Evolutionary conservation across 345 rosid genomes (phyloP).

Genomic region (Citrus cavaleriei): DNA sequence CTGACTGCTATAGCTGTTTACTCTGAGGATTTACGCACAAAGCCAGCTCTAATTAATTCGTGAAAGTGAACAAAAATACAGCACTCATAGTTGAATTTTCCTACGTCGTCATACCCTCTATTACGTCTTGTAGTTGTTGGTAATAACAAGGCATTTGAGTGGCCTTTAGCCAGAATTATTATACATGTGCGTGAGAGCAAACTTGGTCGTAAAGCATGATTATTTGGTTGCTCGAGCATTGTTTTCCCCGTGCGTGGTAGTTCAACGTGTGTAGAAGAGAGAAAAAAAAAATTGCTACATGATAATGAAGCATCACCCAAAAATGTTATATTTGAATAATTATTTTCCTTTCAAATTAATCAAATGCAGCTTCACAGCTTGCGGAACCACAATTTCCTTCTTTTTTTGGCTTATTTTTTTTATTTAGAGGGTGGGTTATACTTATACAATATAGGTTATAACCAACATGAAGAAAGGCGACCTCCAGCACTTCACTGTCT

Average conservation of each 20-base stretch:
- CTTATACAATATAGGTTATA: background rate
- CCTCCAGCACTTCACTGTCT: background rate
- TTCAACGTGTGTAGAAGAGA: constrained; percentile 18
- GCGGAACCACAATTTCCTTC: no score
- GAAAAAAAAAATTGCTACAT: background rate
- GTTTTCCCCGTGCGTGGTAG: constrained; percentile 35
- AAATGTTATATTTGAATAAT: no score
- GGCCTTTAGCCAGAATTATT: no score
- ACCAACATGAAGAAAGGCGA: background rate
- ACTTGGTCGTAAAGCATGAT: constrained; percentile 19
- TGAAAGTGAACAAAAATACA: no score
- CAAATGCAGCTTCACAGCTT: no score
- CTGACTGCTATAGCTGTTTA: no score
- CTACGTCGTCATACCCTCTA: no score
- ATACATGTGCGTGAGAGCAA: background rate
- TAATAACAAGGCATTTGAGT: no score
- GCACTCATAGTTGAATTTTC: no score
- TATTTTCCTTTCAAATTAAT: background rate
- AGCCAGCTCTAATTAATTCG: no score
- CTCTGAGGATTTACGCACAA: no score
- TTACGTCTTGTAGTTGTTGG: background rate
- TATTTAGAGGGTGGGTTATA: background rate
- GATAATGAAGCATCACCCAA: constrained; percentile 22
- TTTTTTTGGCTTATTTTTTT: background rate
- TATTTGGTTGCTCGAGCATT: constrained; percentile 20